Base-by-base conservation (phyloP, 2,329 filamentous ascomycete species). In the Diaporthe velutina region DNA sequence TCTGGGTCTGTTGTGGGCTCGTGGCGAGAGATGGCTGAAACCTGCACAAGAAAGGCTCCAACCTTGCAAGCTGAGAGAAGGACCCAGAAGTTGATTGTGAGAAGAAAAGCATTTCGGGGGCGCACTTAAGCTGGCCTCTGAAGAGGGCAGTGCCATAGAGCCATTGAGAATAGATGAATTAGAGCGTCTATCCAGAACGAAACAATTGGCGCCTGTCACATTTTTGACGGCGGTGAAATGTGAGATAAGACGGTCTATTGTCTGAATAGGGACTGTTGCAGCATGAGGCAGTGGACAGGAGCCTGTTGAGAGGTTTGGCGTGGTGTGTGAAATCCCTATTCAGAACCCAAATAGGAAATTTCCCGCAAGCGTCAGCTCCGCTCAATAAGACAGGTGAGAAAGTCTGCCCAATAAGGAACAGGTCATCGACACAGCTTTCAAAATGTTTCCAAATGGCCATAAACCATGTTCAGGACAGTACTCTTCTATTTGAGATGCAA, bases 341-440 rank as follows among this genome's bases (percentile, higher is more conserved):
- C 57, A 67, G n/a, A 40, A 25, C 70, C 58, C 45, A 55, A 72
- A 35, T 54, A 61, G 70, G 70, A 64, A 72, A 72, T 55, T 30
- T 22, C 17, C 22, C n/a, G 15, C 25, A 22, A 13, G 25, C 9
- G n/a, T 45, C 45, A 55, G n/a, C 17, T 28, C 57, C n/a, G 1
- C 33, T 30, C 48, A 54, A 40, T 54, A 40, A 30, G 48, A 64
- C 35, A 25, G 28, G 45, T 64, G 57, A 45, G 19, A 72, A 17
- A 25, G 22, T 22, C 28, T 33, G n/a, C 70, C 70, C n/a, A 54
- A 13, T 0, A 10, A 19, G 17, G n/a, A 30, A 68, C n/a, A 52
- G 17, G 22, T 22, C 33, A 68, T 68, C 64, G 2, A 38, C 15
- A 19, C 30, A 40, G n/a, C 33, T 40, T 54, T 68, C 9, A 40